Evolutionary conservation across 352 stramenopile genomes (phyloP).

Genomic region (Thalassiosira hispida): DNA sequence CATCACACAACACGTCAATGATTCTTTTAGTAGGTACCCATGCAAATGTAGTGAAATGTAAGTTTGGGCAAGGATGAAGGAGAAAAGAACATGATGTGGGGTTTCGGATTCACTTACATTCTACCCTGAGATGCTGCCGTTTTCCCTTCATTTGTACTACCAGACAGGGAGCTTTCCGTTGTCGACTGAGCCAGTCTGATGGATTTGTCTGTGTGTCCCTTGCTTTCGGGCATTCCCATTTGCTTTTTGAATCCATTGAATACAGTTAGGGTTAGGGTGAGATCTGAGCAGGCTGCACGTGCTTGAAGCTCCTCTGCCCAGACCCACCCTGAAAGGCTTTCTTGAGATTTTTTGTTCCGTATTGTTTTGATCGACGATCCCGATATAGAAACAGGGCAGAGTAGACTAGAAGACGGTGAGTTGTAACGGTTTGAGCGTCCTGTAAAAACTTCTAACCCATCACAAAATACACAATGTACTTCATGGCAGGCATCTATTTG

Average conservation of each 20-base stretch:
- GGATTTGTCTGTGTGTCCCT: conserved; percentile 1
- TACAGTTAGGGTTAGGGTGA: conserved; percentile 69
- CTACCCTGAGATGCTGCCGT: not conserved
- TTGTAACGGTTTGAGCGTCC: conserved; percentile 8
- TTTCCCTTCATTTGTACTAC: conserved; percentile 6
- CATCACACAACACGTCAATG: conserved; percentile 40
- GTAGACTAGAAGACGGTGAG: conserved; percentile 26
- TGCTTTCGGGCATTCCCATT: not conserved
- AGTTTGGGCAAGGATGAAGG: not conserved
- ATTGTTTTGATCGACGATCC: conserved; percentile 32
- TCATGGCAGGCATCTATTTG: not conserved
- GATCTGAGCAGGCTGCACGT: conserved; percentile 70
- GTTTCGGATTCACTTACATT: conserved; percentile 1
- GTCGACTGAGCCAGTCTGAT: not conserved
- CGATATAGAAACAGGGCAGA: conserved; percentile 41
- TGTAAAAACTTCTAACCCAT: conserved; percentile 76
- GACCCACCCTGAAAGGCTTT: conserved; percentile 40
- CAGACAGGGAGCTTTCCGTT: not conserved
- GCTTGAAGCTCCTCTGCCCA: conserved; percentile 62
- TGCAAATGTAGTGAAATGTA: conserved; percentile 2
- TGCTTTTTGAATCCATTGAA: conserved; percentile 47
- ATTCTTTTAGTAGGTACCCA: conserved; percentile 13
- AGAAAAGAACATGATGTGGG: not conserved
- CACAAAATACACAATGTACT: conserved; percentile 52
- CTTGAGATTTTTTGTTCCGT: not conserved